A percentile compares a stretch with the other conserved stretches of the same genome.
Conservation (phyloP, 345 rosid species). For the Eucalyptus cladocalyx region DNA sequence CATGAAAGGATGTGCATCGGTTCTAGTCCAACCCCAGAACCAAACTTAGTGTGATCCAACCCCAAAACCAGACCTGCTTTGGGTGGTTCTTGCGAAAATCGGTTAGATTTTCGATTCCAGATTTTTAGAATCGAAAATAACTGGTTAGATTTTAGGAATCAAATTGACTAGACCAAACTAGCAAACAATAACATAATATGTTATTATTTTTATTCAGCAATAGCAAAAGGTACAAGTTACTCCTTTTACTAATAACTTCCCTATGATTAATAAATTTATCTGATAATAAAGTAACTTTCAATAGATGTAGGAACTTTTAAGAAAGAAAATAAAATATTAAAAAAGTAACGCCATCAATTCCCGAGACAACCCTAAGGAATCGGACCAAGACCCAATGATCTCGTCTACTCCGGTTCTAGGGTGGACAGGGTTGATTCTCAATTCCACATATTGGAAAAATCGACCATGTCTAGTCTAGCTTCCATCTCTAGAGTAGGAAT, state of each 20-base stretch:
- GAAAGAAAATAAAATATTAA: not conserved
- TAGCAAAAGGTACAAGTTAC: not conserved
- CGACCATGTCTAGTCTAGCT: not conserved
- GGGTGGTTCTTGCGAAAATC: not conserved
- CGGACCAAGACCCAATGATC: not conserved
- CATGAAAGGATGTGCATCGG: not conserved
- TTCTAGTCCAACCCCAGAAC: not conserved
- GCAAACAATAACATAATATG: not conserved
- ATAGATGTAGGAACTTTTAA: not conserved
- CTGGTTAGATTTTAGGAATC: not conserved
- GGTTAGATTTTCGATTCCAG: not conserved
- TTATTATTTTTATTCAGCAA: not conserved
- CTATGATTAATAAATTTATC: not conserved
- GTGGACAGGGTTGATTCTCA: not conserved
- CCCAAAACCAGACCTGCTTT: not conserved
- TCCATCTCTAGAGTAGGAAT: not conserved
- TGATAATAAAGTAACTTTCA: not conserved
- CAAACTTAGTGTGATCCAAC: not conserved
- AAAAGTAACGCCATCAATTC: not conserved
- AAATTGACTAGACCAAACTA: not conserved
- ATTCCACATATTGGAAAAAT: not conserved
- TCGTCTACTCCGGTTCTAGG: not conserved
- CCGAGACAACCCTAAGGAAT: not conserved
- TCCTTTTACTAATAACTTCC: not conserved
- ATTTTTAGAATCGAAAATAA: not conserved